Conservation (phyloP, 2,329 filamentous ascomycete species). For the Aureobasidium sp. region DNA sequence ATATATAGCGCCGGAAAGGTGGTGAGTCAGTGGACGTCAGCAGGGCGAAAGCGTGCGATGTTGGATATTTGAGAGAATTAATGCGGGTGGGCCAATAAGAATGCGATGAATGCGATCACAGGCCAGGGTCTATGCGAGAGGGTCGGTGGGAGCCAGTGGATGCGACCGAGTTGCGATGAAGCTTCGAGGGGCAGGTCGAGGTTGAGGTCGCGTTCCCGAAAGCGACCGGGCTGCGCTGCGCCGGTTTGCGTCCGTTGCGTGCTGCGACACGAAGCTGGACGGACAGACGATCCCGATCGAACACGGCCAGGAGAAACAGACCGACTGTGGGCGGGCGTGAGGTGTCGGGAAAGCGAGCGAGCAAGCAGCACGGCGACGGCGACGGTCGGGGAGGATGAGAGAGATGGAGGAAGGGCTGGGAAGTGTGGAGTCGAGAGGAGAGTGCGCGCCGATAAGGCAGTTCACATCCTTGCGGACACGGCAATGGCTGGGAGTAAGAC, state of each 20-base stretch:
- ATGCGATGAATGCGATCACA: neutral
- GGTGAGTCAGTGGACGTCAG: neutral
- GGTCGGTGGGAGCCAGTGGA: neutral
- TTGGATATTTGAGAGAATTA: neutral
- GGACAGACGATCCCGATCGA: neutral
- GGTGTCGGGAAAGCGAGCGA: neutral
- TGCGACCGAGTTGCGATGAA: neutral
- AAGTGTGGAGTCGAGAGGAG: slow-evolving; percentile 9
- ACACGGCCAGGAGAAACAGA: neutral
- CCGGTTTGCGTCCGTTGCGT: neutral
- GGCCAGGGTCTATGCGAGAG: neutral
- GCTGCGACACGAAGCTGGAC: neutral
- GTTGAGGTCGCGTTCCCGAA: neutral
- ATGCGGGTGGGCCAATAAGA: neutral
- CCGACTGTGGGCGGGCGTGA: neutral
- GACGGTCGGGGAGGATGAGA: slow-evolving; percentile 1
- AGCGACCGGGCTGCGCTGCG: slow-evolving; percentile 5
- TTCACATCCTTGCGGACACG: slow-evolving; percentile 8
- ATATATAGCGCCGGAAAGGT: neutral
- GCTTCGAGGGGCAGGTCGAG: slow-evolving; percentile 9
- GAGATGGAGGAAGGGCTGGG: slow-evolving; percentile 11
- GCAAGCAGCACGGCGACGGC: slow-evolving; percentile 4
- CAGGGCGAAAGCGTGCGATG: neutral
- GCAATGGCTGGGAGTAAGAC: slow-evolving; percentile 11
- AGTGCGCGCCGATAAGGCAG: slow-evolving; percentile 8